Evolutionary conservation across 169 alveolate genomes (phyloP).

Genomic region (Babesia sp.): DNA sequence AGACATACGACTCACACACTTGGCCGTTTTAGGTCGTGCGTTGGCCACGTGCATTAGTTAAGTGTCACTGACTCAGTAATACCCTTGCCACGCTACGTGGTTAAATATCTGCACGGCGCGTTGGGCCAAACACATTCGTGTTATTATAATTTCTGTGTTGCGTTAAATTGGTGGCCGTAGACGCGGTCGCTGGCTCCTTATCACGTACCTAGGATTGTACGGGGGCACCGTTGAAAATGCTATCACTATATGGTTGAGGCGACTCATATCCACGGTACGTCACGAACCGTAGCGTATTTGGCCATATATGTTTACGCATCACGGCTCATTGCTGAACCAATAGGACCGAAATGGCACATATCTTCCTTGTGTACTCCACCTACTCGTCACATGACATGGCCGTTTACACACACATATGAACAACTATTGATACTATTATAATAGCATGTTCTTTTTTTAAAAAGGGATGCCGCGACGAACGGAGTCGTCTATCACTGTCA

Average conservation of each 20-base stretch:
- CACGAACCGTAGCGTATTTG: no score
- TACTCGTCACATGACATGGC: not conserved
- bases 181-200: not conserved
- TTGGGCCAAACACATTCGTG: not conserved
- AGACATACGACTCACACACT: not conserved
- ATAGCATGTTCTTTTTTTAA: not conserved
- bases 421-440: not conserved
- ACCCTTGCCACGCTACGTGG: no score
- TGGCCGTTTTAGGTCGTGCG: no score
- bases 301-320: no score
- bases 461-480: conserved; percentile 51
- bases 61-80: no score
- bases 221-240: no score
- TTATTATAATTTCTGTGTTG: not conserved
- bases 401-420: not conserved
- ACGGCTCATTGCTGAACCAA: no score
- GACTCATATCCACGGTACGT: not conserved
- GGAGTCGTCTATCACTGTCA: conserved; percentile 54
- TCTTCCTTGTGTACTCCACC: no score
- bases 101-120: not conserved
- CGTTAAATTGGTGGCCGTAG: not conserved
- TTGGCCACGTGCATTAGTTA: no score
- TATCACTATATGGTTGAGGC: no score
- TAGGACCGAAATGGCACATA: no score
- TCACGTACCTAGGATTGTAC: not conserved